Evolutionary conservation across 805 yeast genomes (phyloP).

Genomic region (Metschnikowia peoriensis): DNA sequence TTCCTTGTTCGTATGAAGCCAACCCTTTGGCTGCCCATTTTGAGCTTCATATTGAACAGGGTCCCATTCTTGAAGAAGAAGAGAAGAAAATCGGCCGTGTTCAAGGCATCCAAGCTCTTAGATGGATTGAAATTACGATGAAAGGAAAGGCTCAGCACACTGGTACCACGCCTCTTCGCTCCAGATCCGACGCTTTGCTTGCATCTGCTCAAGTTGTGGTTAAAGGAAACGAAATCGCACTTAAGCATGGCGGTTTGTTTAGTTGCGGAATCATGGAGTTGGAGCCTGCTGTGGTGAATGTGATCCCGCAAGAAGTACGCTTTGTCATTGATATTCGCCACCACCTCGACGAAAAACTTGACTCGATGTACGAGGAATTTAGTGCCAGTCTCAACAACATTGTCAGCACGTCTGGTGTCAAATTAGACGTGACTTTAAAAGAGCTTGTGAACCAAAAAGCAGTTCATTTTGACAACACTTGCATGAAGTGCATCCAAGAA

Average conservation of each 20-base stretch:
- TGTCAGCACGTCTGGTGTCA: conserved; percentile 28
- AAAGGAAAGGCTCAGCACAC: conserved; percentile 68
- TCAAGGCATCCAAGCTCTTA: conserved; percentile 62
- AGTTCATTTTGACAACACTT: conserved; percentile 51
- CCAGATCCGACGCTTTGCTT: conserved; percentile 60
- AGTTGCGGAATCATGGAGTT: conserved; percentile 58
- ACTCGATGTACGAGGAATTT: conserved; percentile 36
- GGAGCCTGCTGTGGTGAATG: conserved; percentile 63
- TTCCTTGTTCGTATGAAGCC: conserved; percentile 44
- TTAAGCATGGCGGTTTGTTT: conserved; percentile 49
- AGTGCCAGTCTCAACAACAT: conserved; percentile 37
- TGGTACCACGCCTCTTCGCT: conserved; percentile 66
- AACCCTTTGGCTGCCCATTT: conserved; percentile 67
- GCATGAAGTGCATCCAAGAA: conserved; percentile 50
- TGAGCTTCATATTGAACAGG: conserved; percentile 76
- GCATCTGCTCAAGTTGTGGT: conserved; percentile 58
- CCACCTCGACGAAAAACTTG: conserved; percentile 43
- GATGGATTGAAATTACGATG: conserved; percentile 59
- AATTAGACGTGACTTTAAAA: conserved; percentile 40
- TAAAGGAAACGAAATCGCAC: conserved; percentile 55
- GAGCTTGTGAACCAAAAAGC: conserved; percentile 53
- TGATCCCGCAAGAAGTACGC: conserved; percentile 59
- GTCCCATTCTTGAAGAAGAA: conserved; percentile 62
- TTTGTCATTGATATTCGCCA: conserved; percentile 66
- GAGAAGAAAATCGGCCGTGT: conserved; percentile 62